Percentiles rank a stretch among this genome's conserved stretches.
Evolutionary conservation across 306 rosid genomes (phyloP).

Genomic region (Macrotyloma uniflorum): DNA sequence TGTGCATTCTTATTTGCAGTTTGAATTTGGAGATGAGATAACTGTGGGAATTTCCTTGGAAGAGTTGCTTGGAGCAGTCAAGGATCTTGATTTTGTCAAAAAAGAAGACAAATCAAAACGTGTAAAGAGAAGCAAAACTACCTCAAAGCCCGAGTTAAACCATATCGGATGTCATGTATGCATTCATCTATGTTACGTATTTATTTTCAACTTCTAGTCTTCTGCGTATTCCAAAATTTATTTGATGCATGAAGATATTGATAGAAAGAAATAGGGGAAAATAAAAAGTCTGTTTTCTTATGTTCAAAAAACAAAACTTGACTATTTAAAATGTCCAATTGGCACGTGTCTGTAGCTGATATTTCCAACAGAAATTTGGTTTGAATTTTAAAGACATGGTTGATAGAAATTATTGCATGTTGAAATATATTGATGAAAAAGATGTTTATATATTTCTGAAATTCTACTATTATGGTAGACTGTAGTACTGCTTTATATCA

Average conservation of each 20-base stretch:
- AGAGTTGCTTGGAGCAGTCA: constrained; percentile 52
- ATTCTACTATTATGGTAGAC: not conserved
- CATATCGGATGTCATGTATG: constrained; percentile 62
- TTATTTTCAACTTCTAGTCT: constrained; percentile 21
- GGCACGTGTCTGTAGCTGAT: not conserved
- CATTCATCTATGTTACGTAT: constrained; percentile 34
- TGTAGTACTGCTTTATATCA: not conserved
- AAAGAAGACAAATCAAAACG: constrained; percentile 52
- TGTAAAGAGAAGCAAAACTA: constrained; percentile 49
- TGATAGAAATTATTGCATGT: not conserved
- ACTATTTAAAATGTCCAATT: not conserved
- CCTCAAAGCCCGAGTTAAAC: constrained; percentile 53
- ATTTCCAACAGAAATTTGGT: constrained; percentile 23
- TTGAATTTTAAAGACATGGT: constrained; percentile 13
- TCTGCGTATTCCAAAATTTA: constrained; percentile 12
- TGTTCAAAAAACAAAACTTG: not conserved
- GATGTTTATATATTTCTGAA: not conserved
- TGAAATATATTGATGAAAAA: not conserved
- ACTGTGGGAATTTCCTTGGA: constrained; percentile 56
- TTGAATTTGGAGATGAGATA: constrained; percentile 49
- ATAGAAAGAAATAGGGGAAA: constrained; percentile 13
- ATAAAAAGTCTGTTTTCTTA: constrained; percentile 22
- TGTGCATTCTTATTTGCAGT: constrained; percentile 59
- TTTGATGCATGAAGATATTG: constrained; percentile 16
- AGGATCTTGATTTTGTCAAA: constrained; percentile 42